Evolutionary conservation across 2,329 filamentous ascomycete species (phyloP).

Genomic region (Juglanconis juglandina): DNA sequence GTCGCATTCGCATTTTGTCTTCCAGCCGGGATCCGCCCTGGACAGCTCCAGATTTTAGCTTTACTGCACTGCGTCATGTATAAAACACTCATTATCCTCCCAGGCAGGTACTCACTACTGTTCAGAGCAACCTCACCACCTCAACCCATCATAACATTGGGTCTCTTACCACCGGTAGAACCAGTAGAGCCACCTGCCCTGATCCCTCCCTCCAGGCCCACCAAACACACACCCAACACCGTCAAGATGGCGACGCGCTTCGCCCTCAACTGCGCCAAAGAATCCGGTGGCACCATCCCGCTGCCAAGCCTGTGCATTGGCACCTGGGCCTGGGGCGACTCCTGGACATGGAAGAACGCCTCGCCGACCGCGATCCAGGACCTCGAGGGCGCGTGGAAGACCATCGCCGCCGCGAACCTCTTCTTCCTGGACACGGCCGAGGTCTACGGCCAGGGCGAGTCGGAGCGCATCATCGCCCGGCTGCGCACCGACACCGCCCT

Average conservation of each 20-base stretch:
- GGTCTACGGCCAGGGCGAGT: conserved; percentile 38
- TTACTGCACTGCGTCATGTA: no score
- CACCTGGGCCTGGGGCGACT: conserved; percentile 80
- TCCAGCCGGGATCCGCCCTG: neutral
- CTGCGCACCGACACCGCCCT: conserved; percentile 23
- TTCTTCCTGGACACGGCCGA: conserved; percentile 43
- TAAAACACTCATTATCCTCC: no score
- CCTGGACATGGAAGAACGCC: conserved; percentile 60
- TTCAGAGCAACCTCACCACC: no score
- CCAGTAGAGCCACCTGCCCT: no score
- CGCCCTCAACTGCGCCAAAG: conserved; percentile 19
- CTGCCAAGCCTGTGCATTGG: conserved; percentile 62
- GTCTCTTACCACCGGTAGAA: no score
- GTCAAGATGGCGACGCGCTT: conserved; percentile 17
- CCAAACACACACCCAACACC: neutral
- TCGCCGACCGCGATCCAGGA: conserved; percentile 77
- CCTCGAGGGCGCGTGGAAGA: conserved; percentile 42
- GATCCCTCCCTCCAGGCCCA: neutral
- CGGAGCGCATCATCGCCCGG: conserved; percentile 37
- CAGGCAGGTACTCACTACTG: no score
- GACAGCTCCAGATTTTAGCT: no score
- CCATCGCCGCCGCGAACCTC: conserved; percentile 32
- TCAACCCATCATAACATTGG: no score
- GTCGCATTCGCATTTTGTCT: neutral
- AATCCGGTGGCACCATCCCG: conserved; percentile 18